Conservation (phyloP, 169 alveolate species). For the Perkinsus marinus region DNA sequence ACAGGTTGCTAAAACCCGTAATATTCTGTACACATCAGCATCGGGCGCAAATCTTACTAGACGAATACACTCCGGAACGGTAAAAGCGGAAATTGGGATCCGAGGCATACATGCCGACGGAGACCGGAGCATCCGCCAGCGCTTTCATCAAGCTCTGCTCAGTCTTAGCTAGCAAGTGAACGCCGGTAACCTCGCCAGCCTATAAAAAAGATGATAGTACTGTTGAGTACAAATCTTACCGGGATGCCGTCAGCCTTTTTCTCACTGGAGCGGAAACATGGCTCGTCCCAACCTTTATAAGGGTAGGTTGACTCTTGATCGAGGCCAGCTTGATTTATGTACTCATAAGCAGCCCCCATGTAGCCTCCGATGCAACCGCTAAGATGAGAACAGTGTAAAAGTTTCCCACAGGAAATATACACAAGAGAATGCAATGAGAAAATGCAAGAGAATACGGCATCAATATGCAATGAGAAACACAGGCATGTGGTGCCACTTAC, state of each 20-base stretch:
- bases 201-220: neutral
- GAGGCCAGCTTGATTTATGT: conserved; percentile 32
- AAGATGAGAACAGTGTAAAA: no score
- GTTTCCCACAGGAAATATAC: no score
- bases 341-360: conserved; percentile 39
- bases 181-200: neutral
- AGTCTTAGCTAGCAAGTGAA: neutral
- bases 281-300: neutral
- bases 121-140: neutral
- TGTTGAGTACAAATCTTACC: neutral
- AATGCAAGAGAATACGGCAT: no score
- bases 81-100: neutral
- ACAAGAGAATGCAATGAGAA: no score
- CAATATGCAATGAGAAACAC: neutral
- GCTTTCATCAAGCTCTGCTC: neutral
- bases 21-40: no score
- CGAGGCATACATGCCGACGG: neutral
- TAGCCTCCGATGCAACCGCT: conserved; percentile 61
- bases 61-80: neutral
- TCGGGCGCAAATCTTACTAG: neutral
- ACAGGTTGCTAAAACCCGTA: no score
- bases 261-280: neutral
- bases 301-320: conserved; percentile 28
- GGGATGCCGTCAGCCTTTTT: neutral
- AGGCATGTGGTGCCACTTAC: neutral